A percentile compares a stretch with the other conserved stretches of the same genome.
These are phyloP conservation scores for Cucurbita pepo DNA, from an alignment of 306 rosid genomes.

Conservation along the genomic window DNA sequence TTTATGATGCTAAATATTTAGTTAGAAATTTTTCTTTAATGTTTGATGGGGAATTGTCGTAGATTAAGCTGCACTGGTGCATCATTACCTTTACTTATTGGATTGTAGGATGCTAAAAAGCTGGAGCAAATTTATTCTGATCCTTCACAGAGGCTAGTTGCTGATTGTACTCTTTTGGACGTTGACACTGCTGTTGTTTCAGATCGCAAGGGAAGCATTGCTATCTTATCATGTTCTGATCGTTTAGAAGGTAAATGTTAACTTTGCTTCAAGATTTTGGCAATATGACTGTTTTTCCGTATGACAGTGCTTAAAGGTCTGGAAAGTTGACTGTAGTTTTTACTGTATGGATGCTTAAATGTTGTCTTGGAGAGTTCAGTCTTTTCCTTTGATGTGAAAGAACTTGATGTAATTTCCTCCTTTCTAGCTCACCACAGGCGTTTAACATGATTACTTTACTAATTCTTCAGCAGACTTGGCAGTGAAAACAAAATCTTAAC, in stretches of 20 bases:
- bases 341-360: neutral
- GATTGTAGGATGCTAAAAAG: constrained; percentile 50
- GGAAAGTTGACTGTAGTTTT: neutral
- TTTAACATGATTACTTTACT: neutral
- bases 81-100: constrained; percentile 16
- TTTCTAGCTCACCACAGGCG: neutral
- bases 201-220: constrained; percentile 87
- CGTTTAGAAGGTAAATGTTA: constrained; percentile 52
- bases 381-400: neutral
- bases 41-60: neutral
- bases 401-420: neutral
- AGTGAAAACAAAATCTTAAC: neutral
- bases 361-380: neutral
- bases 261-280: neutral
- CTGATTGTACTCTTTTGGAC: constrained; percentile 83
- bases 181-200: constrained; percentile 75
- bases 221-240: constrained; percentile 60
- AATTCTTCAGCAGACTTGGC: neutral
- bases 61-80: constrained; percentile 7
- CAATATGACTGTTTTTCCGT: neutral
- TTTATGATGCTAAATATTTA: neutral
- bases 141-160: constrained; percentile 75
- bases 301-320: neutral
- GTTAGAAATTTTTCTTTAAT: neutral
- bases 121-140: constrained; percentile 73